Base-by-base conservation (phyloP, 2,329 filamentous ascomycete species). In the Uncinocarpus reesii region DNA sequence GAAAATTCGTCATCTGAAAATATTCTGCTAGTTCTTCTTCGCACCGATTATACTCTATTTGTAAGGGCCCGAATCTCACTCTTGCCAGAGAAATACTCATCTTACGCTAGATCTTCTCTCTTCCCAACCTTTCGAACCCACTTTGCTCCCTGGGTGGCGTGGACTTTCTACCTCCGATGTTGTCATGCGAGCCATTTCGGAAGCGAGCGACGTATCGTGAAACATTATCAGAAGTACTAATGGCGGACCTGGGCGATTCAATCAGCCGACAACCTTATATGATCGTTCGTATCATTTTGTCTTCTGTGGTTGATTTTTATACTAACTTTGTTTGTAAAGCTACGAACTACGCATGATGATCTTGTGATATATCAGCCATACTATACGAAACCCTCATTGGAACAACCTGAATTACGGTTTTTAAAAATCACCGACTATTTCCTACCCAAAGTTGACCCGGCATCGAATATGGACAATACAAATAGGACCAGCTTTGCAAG, bases 361-460 rank as follows among this genome's bases (percentile, higher is more conserved):
- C 70, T 96, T 28, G 83, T 84, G 8, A 76, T 96, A 38, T 98
- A 96, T 62, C 81, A 92, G 61, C 88, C 90, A 1, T 83, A 87
- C 56, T 74, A 78, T 35, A 69, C 69, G 52, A 45, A 48, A 16
- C 31, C 40, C 8, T 52, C 52, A 23, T 31, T 46, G 18, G 56
- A 51, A 10, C 52, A 55, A 32, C 52, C 49, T 21, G 46, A 74
- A 6, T 69, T 95, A 8, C 78, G 80, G 47, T 95, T 94, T 65
- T 73, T 83, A 48, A 95, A 95, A 64, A 67, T 84, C 0, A 66
- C 78, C 1, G 88, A 90, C 56, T 71, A 80, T 13, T 72, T 76
- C 24, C 67, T 89, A 37, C 83, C 86, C 7, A 80, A 70, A 52
- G 74, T 71, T 52, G 64, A 71, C 10, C 67, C 71, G 36, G 65